Percentiles rank a stretch among this genome's conserved stretches.
Evolutionary conservation across 2,329 filamentous ascomycete species (phyloP).

Genomic region (Sarocladium brachiariae): DNA sequence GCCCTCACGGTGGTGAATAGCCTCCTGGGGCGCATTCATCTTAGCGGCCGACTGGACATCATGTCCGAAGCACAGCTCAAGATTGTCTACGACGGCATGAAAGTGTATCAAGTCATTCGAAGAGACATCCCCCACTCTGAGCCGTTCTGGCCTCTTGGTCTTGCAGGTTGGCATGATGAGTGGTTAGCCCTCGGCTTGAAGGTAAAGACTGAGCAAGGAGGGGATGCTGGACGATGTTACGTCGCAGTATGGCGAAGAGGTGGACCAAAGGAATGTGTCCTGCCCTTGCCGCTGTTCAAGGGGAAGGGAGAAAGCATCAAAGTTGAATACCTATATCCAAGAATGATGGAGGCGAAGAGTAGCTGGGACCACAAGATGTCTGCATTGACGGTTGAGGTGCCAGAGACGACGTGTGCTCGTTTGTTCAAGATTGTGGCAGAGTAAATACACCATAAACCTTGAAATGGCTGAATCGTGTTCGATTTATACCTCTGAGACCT

Average conservation of each 20-base stretch:
- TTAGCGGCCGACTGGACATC: slow-evolving; percentile 23
- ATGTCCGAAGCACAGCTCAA: slow-evolving; percentile 18
- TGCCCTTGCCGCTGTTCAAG: slow-evolving; percentile 9
- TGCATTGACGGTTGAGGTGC: slow-evolving; percentile 8
- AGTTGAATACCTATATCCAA: slow-evolving; percentile 13
- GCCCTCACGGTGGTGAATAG: slow-evolving; percentile 27
- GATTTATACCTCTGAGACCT: neutral
- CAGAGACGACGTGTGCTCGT: slow-evolving; percentile 11
- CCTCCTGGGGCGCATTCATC: slow-evolving; percentile 24
- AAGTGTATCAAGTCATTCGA: slow-evolving; percentile 22
- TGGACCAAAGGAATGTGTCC: slow-evolving; percentile 1
- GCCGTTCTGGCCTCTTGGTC: slow-evolving; percentile 27
- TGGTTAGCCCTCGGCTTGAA: slow-evolving; percentile 23
- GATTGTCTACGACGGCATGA: slow-evolving; percentile 23
- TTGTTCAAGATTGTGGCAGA: slow-evolving; percentile 9
- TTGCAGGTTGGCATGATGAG: slow-evolving; percentile 24
- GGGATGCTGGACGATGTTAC: slow-evolving; percentile 10
- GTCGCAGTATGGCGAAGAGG: slow-evolving; percentile 15
- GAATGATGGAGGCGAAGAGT: slow-evolving; percentile 5
- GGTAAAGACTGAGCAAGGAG: neutral
- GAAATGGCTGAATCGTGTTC: neutral
- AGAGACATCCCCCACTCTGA: slow-evolving; percentile 14
- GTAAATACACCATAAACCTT: neutral
- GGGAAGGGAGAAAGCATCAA: neutral
- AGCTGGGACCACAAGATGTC: slow-evolving; percentile 9